Evolutionary conservation across 108 stramenopile genomes (phyloP), one percentile per base, ranked within the genome.

Genomic region (Thalassiosira profunda): DNA sequence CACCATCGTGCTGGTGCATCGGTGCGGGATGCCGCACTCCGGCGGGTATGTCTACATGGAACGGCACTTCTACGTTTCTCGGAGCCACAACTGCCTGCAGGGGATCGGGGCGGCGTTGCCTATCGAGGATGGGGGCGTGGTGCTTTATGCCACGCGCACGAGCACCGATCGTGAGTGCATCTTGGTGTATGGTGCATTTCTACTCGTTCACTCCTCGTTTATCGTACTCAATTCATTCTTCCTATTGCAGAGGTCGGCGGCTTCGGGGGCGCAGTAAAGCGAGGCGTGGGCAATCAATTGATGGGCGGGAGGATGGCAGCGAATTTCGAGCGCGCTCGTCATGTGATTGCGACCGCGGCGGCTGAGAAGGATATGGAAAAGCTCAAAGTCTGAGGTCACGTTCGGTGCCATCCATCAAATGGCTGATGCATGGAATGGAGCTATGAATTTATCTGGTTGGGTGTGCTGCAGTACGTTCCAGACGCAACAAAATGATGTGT

Each of bases 61-160:
- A 37, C 61, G 84, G 4, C 79, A 83, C 57, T 86, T 83, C 42
- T 86, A 86, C 48, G 43, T 86, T 5, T 76, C 74, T 37, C 68
- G 80, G 17, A 64, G 70, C 21, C 84, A 86, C 76, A 86, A 86
- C 37, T 82, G 84, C 49, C 45, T 86, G 3, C 84, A 86, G 45
- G 79, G 74, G 1, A 59, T 83, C 7, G 84, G 84, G 1, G 75
- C 64, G 6, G 75, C 75, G 2, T 52, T 84, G 61, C 49, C 76
- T 14, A 44, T 62, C 2, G 72, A 62, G 37, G 73, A 81, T 28
- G 70, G 76, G 2, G 68, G 73, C n/a, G 76, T 72, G 5, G 72
- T 86, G 35, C 51, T 86, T 17, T 83, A 83, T 42, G 68, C 62
- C 2, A 77, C 77, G 5, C 79, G 84, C n/a, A 86, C 84, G 0